Conservation (phyloP, 495 filamentous ascomycete species). For the Geopyxis carbonaria region DNA sequence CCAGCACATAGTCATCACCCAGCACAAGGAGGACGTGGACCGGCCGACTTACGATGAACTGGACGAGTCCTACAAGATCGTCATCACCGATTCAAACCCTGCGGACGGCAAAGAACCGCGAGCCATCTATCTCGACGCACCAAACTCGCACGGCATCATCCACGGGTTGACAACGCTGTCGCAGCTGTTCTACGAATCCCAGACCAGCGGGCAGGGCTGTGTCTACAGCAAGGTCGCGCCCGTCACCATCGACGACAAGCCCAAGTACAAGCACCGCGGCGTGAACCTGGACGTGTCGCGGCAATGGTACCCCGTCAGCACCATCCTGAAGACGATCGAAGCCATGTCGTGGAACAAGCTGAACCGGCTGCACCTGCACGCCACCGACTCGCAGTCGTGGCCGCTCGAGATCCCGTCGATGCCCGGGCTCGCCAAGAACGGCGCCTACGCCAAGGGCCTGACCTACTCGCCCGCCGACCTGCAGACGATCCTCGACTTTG, state of each 20-base stretch:
- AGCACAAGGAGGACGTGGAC: conserved; percentile 36
- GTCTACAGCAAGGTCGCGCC: conserved; percentile 52
- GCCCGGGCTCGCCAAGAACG: conserved; percentile 49
- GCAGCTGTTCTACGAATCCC: conserved; percentile 60
- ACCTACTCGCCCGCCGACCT: conserved; percentile 49
- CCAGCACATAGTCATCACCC: conserved; percentile 39
- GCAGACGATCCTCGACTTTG: conserved; percentile 47
- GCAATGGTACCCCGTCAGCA: conserved; percentile 42
- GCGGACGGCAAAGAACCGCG: conserved; percentile 29
- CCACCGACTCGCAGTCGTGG: conserved; percentile 72
- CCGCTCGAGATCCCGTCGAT: conserved; percentile 58
- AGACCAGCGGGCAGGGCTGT: conserved; percentile 24
- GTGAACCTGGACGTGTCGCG: conserved; percentile 56
- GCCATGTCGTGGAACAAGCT: conserved; percentile 59
- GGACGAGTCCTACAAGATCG: conserved; percentile 57
- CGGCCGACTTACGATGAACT: conserved; percentile 43
- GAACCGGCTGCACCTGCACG: conserved; percentile 61
- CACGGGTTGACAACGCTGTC: conserved; percentile 52
- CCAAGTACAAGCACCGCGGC: conserved; percentile 54
- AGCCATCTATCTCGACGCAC: conserved; percentile 40
- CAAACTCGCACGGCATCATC: conserved; percentile 46
- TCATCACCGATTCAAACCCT: conserved; percentile 28
- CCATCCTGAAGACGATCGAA: conserved; percentile 55
- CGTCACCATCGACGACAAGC: conserved; percentile 45
- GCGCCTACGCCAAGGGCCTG: conserved; percentile 44